Conservation (phyloP, 2,329 filamentous ascomycete genomes). For the Exserohilum turcica region DNA sequence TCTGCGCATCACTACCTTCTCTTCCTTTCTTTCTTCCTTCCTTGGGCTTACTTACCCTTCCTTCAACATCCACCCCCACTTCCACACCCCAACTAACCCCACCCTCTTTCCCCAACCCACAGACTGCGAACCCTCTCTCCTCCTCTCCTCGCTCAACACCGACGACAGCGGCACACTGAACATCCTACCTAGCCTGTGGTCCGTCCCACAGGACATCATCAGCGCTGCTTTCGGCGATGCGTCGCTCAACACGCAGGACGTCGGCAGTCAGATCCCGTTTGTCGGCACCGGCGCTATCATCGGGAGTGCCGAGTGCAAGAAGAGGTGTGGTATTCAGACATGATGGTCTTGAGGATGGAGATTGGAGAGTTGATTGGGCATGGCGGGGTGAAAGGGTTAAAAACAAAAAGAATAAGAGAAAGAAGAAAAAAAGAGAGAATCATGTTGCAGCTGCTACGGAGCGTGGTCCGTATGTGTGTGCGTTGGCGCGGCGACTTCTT, state of each 20-base stretch:
- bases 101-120: not conserved
- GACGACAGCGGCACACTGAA: conserved; percentile 59
- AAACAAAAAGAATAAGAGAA: too few relatives aligned
- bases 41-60: too few relatives aligned
- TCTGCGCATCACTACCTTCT: not conserved
- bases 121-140: conserved; percentile 57
- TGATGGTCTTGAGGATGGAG: not conserved
- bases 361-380: too few relatives aligned
- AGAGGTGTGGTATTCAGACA: conserved; percentile 37
- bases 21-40: not conserved
- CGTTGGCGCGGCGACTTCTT: not conserved
- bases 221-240: conserved; percentile 51
- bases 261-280: conserved; percentile 41
- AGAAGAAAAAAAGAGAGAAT: not conserved
- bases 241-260: conserved; percentile 37
- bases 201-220: conserved; percentile 49
- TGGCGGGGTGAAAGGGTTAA: too few relatives aligned
- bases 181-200: conserved; percentile 52
- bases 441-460: too few relatives aligned
- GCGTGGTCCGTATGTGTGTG: not conserved
- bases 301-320: conserved; percentile 50
- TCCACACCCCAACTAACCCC: too few relatives aligned
- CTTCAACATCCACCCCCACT: too few relatives aligned
- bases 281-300: conserved; percentile 52
- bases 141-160: conserved; percentile 56